Evolutionary conservation across 305 asterid genomes (phyloP).

Genomic region (Fraxinus floribunda): DNA sequence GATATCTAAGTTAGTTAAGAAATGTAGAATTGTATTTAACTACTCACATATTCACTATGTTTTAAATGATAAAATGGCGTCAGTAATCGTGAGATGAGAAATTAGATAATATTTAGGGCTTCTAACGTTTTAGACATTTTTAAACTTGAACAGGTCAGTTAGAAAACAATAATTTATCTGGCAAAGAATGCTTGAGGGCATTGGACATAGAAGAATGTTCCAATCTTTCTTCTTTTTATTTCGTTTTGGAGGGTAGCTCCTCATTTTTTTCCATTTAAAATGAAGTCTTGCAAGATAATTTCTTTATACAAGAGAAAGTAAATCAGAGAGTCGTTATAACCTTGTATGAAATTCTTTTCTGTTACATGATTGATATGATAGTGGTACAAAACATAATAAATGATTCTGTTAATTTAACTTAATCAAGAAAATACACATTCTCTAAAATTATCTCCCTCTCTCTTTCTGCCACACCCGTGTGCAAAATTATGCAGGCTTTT

Average conservation of each 20-base stretch:
- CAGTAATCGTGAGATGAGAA: neutral
- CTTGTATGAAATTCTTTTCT: neutral
- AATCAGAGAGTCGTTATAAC: neutral
- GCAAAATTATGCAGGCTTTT: conserved; percentile 42
- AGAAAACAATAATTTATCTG: neutral
- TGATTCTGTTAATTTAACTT: neutral
- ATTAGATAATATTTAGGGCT: neutral
- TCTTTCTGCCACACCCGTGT: neutral
- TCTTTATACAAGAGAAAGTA: neutral
- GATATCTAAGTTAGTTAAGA: neutral
- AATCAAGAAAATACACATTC: neutral
- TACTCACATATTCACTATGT: neutral
- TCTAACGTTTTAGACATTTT: neutral
- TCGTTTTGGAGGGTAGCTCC: neutral
- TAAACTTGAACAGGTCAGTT: neutral
- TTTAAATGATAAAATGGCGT: neutral
- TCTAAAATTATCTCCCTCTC: neutral
- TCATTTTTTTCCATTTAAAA: neutral
- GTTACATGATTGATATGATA: neutral
- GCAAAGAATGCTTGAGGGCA: neutral
- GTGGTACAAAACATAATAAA: neutral
- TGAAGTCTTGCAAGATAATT: neutral
- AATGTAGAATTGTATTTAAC: neutral
- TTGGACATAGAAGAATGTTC: neutral
- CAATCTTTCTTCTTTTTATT: neutral